Base-by-base conservation (phyloP, 106 monocot species). In the Allium cepa region DNA sequence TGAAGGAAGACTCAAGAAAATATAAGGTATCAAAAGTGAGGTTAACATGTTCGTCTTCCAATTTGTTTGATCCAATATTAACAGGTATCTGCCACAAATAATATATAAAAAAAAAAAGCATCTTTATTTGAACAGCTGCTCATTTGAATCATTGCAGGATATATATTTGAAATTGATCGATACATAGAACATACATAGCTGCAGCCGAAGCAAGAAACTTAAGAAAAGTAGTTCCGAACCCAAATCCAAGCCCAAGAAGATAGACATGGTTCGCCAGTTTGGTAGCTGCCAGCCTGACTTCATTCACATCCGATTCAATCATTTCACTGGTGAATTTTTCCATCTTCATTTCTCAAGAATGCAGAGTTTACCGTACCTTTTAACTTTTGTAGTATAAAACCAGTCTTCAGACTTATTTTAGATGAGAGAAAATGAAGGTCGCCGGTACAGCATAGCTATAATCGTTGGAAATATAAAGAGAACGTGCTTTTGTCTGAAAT, bases 1-100 rank as follows among this genome's bases (percentile, higher is more conserved):
- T 18, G 79, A 56, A 11, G 91, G 95, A 49, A 96, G 80, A 67
- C 92, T 96, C 9, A 91, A 59, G 82, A 91, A 96, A 46, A 96
- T 91, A 66, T 96, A 96, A 26, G 95, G 95, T 64, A 96, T 69
- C 48, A 96, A 74, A 72, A 96, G 95, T 26, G 81, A 68, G 11
- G 95, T 96, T 52, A 92, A 60, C 77, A 96, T 96, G 73, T 92
- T 96, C 45, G 95, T 92, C 82, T 49, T 91, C 95, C 88, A 96
- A 75, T 96, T 88, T 56, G 95, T 96, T 16, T 88, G 85, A 64
- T 86, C 91, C 73, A 96, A 73, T 57, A 96, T 77, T 78, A 96
- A 50, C 73, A 96, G 61, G 66, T 84, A 94, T 78, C 93, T 94
- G 80, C 59, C 69, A 15, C 11, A 62, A 55, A 0, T n/a, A n/a